Base-by-base conservation (phyloP, 805 yeast genomes). In the Metschnikowia gruessii region DNA sequence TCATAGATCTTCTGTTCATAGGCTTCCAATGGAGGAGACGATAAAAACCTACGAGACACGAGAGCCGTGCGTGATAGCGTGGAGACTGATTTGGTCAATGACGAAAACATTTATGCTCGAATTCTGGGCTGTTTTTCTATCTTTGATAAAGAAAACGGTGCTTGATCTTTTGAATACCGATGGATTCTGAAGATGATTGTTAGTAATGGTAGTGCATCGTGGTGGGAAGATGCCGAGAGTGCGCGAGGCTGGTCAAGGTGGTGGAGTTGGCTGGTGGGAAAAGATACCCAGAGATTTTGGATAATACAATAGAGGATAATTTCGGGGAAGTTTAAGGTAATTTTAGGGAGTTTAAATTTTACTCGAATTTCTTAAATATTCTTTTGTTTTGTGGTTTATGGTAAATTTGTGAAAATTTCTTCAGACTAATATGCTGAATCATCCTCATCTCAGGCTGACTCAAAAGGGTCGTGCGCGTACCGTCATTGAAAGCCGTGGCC, bases 1-100 rank as follows among this genome's bases (percentile, higher is more conserved):
- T 74, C 67, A 58, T 70, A 83, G 21, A 90, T 77, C 61, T 82
- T 74, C 42, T 69, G 62, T 64, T 90, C 96, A 58, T 83, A 83
- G 15, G 74, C 81, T 50, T 74, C 83, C 74, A 76, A 70, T 5
- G 63, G 58, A 8, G 58, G 55, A 19, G 49, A 28, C 7, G 55
- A 49, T 19, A 51, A 39, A 29, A 40, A 43, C 26, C 53, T 42
- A 17, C 42, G 30, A 3, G 45, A n/a, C 13, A 42, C 6, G 2
- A 40, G 5, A 3, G 42, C n/a, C 12, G 39, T 26, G 15, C 43
- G 39, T 13, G 37, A 13, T 16, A 34, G 40, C 31, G 32, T 7
- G 13, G 17, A 15, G 10, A 13, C 15, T 19, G 43, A 28, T 29
- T 34, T 44, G 26, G 32, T 6, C 2, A 43, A 38, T n/a, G 40